Evolutionary conservation across 169 alveolate species (phyloP).

Genomic region (Eimeria brunetti): DNA sequence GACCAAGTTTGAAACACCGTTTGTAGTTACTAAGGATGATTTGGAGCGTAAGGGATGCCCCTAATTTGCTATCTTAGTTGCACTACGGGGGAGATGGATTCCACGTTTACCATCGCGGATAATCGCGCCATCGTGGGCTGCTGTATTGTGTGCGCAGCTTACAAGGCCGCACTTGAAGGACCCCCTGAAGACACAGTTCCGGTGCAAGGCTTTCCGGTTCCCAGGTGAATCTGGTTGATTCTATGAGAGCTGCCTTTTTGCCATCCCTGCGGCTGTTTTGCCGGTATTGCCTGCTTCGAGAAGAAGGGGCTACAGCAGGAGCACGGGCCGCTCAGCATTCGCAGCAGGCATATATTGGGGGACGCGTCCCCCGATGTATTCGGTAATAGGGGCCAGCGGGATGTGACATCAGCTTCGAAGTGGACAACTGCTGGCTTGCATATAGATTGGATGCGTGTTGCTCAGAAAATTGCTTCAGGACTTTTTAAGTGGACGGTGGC

Average conservation of each 20-base stretch:
- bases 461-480: slow-evolving; percentile 22
- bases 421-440: background rate
- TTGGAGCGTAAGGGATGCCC: background rate
- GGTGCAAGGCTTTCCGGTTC: background rate
- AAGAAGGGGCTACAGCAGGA: background rate
- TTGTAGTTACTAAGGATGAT: background rate
- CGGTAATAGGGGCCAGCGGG: background rate
- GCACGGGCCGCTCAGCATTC: background rate
- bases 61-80: background rate
- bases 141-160: background rate
- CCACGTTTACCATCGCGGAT: background rate
- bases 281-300: background rate
- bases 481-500: background rate
- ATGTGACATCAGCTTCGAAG: background rate
- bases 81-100: background rate
- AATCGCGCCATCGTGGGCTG: background rate
- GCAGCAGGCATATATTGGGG: background rate
- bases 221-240: background rate
- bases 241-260: background rate
- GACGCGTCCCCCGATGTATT: background rate
- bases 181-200: background rate
- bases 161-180: background rate
- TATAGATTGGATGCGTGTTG: background rate
- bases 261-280: background rate
- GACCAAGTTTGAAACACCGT: background rate